A percentile compares a stretch with the other conserved stretches of the same genome.
These are phyloP conservation scores for Metarhizium rileyi DNA, from an alignment of 2,329 filamentous ascomycete species.

Conservation along the genomic window DNA sequence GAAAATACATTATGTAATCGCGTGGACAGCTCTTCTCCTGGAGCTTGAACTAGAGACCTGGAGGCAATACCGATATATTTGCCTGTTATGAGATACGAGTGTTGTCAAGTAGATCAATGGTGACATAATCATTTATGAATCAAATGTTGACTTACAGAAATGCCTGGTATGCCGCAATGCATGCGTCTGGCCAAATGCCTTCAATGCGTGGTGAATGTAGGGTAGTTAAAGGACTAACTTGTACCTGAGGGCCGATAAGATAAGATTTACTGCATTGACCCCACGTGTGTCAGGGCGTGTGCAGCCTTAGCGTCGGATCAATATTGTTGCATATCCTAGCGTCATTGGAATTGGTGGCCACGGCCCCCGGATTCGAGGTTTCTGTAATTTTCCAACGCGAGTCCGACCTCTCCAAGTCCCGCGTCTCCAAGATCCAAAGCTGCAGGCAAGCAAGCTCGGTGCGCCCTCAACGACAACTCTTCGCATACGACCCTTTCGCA, in stretches of 20 bases:
- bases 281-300: not conserved
- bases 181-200: too few relatives aligned
- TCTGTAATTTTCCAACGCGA: slow-evolving; percentile 31
- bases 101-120: too few relatives aligned
- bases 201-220: not conserved
- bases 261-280: slow-evolving; percentile 6
- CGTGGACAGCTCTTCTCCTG: too few relatives aligned
- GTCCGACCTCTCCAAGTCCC: not conserved
- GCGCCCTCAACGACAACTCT: not conserved
- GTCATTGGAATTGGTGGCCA: slow-evolving; percentile 30
- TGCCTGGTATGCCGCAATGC: too few relatives aligned
- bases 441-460: slow-evolving; percentile 6
- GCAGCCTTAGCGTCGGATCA: slow-evolving; percentile 20
- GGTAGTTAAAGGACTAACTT: not conserved
- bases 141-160: too few relatives aligned
- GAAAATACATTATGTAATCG: not conserved
- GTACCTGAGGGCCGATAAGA: slow-evolving; percentile 10
- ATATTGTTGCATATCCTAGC: slow-evolving; percentile 28
- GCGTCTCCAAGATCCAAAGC: slow-evolving; percentile 7
- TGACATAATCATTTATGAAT: too few relatives aligned
- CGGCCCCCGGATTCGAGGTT: slow-evolving; percentile 28
- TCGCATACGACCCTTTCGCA: slow-evolving; percentile 1
- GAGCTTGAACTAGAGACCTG: too few relatives aligned
- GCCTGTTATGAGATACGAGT: too few relatives aligned
- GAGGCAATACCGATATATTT: too few relatives aligned